phyloP scores from a whole-genome alignment of 768 basidiomycete species.

The Suillus variegatus region DNA sequence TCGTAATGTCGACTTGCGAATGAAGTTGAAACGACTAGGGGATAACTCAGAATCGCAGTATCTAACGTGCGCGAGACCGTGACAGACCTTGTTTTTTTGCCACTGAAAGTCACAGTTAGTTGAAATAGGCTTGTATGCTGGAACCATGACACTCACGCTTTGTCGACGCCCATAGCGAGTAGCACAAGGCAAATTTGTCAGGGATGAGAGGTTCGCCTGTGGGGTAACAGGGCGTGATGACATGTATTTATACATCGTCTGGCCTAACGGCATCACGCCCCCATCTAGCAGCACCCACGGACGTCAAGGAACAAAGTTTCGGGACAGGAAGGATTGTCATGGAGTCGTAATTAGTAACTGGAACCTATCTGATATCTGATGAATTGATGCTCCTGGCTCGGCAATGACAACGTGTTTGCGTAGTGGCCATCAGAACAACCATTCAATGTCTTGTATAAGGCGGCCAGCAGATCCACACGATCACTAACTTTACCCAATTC shows the following conservation, averaged over 20 bases:
- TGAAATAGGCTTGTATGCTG: neutral
- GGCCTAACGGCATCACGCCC: neutral
- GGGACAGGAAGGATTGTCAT: neutral
- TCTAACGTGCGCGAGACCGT: neutral
- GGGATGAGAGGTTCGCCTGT: neutral
- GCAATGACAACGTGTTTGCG: neutral
- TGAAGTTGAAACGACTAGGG: neutral
- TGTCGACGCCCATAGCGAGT: neutral
- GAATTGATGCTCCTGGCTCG: neutral
- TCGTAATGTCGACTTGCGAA: neutral
- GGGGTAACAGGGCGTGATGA: too few relatives aligned
- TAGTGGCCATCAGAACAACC: neutral
- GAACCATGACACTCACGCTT: neutral
- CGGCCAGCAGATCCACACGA: neutral
- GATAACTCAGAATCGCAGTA: neutral
- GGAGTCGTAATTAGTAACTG: neutral
- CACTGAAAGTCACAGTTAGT: neutral
- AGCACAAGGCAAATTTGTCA: neutral
- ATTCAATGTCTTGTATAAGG: neutral
- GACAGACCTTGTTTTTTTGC: neutral
- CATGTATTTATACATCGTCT: neutral
- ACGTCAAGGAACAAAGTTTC: neutral
- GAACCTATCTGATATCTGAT: neutral
- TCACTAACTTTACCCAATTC: neutral
- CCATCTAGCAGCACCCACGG: neutral